Evolutionary conservation across 108 stramenopile species (phyloP), one percentile per base, ranked within the genome.

Genomic region (Cyclotella choctawhatcheeana): DNA sequence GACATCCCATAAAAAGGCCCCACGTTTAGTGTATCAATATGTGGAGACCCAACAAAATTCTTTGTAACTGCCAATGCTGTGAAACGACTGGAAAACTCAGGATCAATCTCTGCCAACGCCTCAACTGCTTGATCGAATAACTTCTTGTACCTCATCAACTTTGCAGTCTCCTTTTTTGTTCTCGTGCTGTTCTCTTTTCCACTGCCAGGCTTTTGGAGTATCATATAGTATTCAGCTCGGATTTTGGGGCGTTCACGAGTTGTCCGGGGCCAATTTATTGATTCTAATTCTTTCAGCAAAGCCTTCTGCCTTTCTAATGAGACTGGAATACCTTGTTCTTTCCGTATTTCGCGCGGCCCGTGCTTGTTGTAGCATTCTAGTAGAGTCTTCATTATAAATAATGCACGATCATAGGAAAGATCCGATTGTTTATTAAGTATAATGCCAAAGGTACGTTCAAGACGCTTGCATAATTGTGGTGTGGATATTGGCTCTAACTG

Each of bases 1-100:
- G 87, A 64, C 25, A 86, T 22, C 1, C 86, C 89, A 73, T 91
- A 91, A 60, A 91, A 91, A 0, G 89, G 86, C 27, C 81, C 87
- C 20, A 77, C 76, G 47, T 91, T 88, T 7, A 82, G 68, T 5
- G 73, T 88, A 52, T 91, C 89, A 44, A 91, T 91, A 56, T 91
- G 89, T 24, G 89, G 86, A 31, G 74, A 76, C 7, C 89, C 89
- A 5, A 50, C 53, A 55, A 91, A 91, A 44, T 82, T 82, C 29
- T 82, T 68, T 0, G 89, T 91, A 0, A 91, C 84, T 0, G 89
- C 89, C 17, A 91, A 33, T 3, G 87, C 86, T 14, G 87, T 86
- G 59, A 88, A 88, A 1, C 64, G 63, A 12, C 67, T 20, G 6
- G 81, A 79, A 75, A 86, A 90, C 14, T 22, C 67, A 25, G 73